Conservation (phyloP, 2,329 filamentous ascomycete genomes). For the Phaeosphaeria sp. region DNA sequence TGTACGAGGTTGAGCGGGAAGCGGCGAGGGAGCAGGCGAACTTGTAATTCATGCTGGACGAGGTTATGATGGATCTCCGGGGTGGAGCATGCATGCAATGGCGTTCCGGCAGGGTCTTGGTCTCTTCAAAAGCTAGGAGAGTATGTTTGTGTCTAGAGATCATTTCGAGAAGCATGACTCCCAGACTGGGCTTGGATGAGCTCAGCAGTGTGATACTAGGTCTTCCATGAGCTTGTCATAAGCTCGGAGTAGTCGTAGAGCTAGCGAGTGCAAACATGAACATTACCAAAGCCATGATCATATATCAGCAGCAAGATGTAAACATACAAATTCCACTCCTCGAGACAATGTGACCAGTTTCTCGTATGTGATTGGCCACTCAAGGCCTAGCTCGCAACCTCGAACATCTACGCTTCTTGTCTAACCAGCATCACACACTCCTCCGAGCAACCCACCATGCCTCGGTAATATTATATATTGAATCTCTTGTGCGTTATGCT, state of each 20-base stretch:
- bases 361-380: constrained; percentile 10
- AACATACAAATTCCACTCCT: not conserved
- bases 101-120: constrained; percentile 41
- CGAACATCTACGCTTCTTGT: too few relatives aligned
- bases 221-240: not conserved
- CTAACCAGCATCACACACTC: too few relatives aligned
- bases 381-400: constrained; percentile 3
- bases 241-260: not conserved
- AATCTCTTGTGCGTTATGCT: constrained; percentile 8
- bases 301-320: not conserved
- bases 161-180: constrained; percentile 11
- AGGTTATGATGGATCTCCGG: constrained; percentile 27
- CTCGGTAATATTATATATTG: constrained; percentile 9
- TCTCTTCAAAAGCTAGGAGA: constrained; percentile 31
- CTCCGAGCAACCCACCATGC: too few relatives aligned
- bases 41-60: constrained; percentile 33
- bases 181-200: not conserved
- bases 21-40: constrained; percentile 45
- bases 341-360: not conserved
- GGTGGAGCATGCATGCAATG: constrained; percentile 46
- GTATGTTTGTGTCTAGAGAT: constrained; percentile 22
- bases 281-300: not conserved
- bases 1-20: constrained; percentile 97
- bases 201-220: not conserved
- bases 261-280: not conserved